Evolutionary conservation across 306 rosid species (phyloP), one percentile per base, ranked within the genome.

Genomic region (Oemleria cerasiformis): DNA sequence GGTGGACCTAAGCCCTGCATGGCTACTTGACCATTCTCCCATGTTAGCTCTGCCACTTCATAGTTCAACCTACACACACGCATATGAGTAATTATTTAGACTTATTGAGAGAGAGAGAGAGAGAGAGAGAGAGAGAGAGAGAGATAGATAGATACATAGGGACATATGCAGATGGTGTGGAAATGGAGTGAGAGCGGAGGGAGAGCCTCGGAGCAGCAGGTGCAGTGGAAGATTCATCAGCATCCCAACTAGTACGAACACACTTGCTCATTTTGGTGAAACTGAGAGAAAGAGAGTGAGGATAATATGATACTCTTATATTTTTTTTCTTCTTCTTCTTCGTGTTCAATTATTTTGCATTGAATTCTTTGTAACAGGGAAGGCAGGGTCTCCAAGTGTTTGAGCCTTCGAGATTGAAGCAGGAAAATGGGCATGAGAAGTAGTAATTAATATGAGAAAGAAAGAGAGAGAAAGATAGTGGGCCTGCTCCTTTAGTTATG

Each of bases 171-270:
- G 83, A 77, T 25, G 82, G 51, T 34, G 88, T 60, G 71, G 92
- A 84, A 23, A 57, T 79, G 69, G 90, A 80, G 80, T 78, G 81
- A 58, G 86, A 78, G n/a, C 86, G 87, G 58, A 77, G 83, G 17
- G 92, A 60, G 48, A 70, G 42, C 60, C 79, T 81, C 0, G 58
- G 17, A 0, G n/a, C 20, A 45, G 82, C 21, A 15, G 84, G 65
- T 9, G 70, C 63, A 19, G 65, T 72, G 23, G 61, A 4, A 23
- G 41, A 59, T 58, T 87, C 86, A 16, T 87, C 88, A n/a, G 86
- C 53, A 70, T 86, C 96, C 98, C 94, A 86, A 68, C 91, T 84
- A 6, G 98, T 84, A 5, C 97, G 98, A 71, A 94, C 98, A 44
- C 98, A 83, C 86, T 85, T 96, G 47, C 90, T 91, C 98, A 91